phyloP scores from a whole-genome alignment of 345 rosid genomes.

The Erucastrum elatum region DNA sequence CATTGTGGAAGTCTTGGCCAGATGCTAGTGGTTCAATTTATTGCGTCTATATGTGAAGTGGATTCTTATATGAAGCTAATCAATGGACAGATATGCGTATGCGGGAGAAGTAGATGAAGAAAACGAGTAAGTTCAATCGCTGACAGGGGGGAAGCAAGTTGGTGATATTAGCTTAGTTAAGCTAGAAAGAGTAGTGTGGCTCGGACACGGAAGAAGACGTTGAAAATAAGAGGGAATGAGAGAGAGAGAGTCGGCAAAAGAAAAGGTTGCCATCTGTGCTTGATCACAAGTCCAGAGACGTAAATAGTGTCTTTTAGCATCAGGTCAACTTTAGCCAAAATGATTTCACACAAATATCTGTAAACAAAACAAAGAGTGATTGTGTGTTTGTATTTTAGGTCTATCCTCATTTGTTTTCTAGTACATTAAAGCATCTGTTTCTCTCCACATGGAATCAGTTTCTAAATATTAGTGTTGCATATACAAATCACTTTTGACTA shows the following conservation, averaged over 20 bases:
- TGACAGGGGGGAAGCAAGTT: constrained; percentile 60
- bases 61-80: constrained; percentile 21
- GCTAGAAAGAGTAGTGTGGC: constrained; percentile 48
- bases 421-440: constrained; percentile 14
- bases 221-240: constrained; percentile 85
- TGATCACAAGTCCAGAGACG: constrained; percentile 7
- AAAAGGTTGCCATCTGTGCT: background rate
- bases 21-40: constrained; percentile 8
- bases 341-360: constrained; percentile 1
- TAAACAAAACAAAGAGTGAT: constrained; percentile 14
- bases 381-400: constrained; percentile 30
- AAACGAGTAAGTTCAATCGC: constrained; percentile 68
- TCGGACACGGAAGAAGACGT: constrained; percentile 53
- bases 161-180: constrained; percentile 71
- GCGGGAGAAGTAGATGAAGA: constrained; percentile 63
- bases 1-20: constrained; percentile 9
- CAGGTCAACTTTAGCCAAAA: constrained; percentile 18
- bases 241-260: constrained; percentile 20
- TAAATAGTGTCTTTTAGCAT: constrained; percentile 20
- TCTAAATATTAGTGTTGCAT: background rate
- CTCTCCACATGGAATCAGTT: background rate
- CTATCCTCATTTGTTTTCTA: background rate
- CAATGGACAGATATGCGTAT: constrained; percentile 69
- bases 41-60: background rate
- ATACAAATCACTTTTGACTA: background rate